A percentile compares a stretch with the other conserved stretches of the same genome.
These are phyloP conservation scores for Microdochium paspali DNA, from an alignment of 2,329 filamentous ascomycete species.

Conservation along the genomic window DNA sequence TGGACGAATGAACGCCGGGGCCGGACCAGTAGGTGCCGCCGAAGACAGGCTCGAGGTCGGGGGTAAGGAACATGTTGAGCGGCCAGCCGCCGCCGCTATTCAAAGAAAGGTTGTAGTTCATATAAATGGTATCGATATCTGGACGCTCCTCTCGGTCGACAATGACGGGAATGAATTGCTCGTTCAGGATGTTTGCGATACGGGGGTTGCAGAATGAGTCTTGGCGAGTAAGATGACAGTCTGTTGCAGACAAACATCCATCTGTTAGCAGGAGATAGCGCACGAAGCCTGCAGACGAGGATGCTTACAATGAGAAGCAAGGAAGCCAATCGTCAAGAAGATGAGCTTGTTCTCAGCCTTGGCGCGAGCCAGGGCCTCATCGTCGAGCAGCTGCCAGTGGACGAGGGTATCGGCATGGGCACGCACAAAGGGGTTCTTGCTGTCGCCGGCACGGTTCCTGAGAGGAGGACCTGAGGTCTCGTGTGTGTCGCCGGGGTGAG, in stretches of 20 bases:
- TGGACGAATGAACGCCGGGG: slow-evolving; percentile 45
- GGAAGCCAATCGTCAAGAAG: slow-evolving; percentile 91
- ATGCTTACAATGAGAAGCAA: slow-evolving; percentile 81
- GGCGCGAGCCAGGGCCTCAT: slow-evolving; percentile 67
- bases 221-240: slow-evolving; percentile 83
- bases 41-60: slow-evolving; percentile 86
- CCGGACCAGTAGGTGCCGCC: slow-evolving; percentile 95
- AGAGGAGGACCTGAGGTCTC: slow-evolving; percentile 14
- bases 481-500: slow-evolving; percentile 1
- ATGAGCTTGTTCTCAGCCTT: slow-evolving; percentile 77
- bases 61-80: slow-evolving; percentile 91
- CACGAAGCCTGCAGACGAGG: not conserved
- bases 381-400: slow-evolving; percentile 82
- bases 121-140: slow-evolving; percentile 91
- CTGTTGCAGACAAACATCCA: slow-evolving; percentile 26
- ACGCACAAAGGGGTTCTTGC: slow-evolving; percentile 50
- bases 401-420: slow-evolving; percentile 74
- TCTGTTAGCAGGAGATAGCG: not conserved
- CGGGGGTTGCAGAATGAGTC: slow-evolving; percentile 83
- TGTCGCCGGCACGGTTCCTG: slow-evolving; percentile 25
- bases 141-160: slow-evolving; percentile 91
- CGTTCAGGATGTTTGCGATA: slow-evolving; percentile 75
- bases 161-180: slow-evolving; percentile 82
- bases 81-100: slow-evolving; percentile 90
- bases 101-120: slow-evolving; percentile 95